These are phyloP conservation scores for Scutellaria baicalensis DNA, from an alignment of 257 asterid genomes.

Conservation along the genomic window DNA sequence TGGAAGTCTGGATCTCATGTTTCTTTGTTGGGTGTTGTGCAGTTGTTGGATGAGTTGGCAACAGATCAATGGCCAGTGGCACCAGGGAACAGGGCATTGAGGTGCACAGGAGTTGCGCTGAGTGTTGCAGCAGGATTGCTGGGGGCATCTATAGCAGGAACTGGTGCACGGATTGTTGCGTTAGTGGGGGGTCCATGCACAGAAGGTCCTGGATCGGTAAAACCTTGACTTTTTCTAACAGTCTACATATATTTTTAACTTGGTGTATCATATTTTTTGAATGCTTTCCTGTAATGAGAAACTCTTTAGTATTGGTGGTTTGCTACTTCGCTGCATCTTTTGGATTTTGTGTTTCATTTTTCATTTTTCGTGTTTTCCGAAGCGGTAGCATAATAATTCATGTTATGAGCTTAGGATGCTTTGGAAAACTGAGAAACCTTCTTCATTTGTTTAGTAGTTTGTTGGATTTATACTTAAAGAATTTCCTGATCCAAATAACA, in stretches of 20 bases:
- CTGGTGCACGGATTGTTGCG: slow-evolving; percentile 81
- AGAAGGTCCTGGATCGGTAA: slow-evolving; percentile 98
- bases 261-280: neutral
- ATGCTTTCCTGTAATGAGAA: neutral
- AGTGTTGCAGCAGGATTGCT: slow-evolving; percentile 91
- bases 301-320: neutral
- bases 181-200: slow-evolving; percentile 99
- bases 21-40: slow-evolving; percentile 12
- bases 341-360: neutral
- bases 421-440: neutral
- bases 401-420: neutral
- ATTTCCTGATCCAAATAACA: neutral
- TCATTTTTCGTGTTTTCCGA: neutral
- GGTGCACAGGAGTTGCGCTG: slow-evolving; percentile 94
- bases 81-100: slow-evolving; percentile 68
- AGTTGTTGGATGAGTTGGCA: slow-evolving; percentile 90
- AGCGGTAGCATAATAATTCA: neutral
- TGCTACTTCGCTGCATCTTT: neutral
- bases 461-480: neutral
- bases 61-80: slow-evolving; percentile 85
- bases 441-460: neutral
- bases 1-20: neutral
- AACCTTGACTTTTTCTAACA: slow-evolving; percentile 20
- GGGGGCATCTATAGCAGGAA: slow-evolving; percentile 76
- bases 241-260: neutral